Evolutionary conservation across 2,329 filamentous ascomycete genomes (phyloP).

Genomic region (Pseudogymnoascus sp.): DNA sequence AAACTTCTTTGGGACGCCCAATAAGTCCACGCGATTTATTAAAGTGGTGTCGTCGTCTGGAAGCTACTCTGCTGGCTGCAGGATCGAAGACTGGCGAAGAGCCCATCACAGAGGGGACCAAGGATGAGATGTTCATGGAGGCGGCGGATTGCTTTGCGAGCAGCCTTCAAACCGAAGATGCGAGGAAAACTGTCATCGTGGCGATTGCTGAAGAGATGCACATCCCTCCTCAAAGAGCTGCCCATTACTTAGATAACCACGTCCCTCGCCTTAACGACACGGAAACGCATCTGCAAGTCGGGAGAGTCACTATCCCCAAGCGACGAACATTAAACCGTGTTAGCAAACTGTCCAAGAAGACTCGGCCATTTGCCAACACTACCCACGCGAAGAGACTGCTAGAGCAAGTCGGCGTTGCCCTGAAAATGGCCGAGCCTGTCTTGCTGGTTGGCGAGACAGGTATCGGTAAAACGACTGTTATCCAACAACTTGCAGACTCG

Average conservation of each 20-base stretch:
- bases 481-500: slow-evolving; percentile 81
- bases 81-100: slow-evolving; percentile 60
- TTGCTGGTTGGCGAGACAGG: slow-evolving; percentile 97
- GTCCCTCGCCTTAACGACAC: slow-evolving; percentile 61
- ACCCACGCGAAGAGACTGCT: slow-evolving; percentile 74
- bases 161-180: slow-evolving; percentile 59
- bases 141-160: slow-evolving; percentile 87
- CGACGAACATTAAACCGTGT: slow-evolving; percentile 42
- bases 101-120: slow-evolving; percentile 60
- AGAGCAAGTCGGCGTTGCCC: slow-evolving; percentile 78
- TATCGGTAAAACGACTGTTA: slow-evolving; percentile 93
- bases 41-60: slow-evolving; percentile 80
- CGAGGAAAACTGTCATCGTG: slow-evolving; percentile 52
- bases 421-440: slow-evolving; percentile 78
- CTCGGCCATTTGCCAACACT: slow-evolving; percentile 77
- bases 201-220: slow-evolving; percentile 81
- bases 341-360: slow-evolving; percentile 42
- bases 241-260: slow-evolving; percentile 67
- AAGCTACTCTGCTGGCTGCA: slow-evolving; percentile 52
- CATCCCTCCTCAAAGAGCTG: slow-evolving; percentile 70
- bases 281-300: slow-evolving; percentile 51
- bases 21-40: slow-evolving; percentile 71
- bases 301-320: slow-evolving; percentile 52
- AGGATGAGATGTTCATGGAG: slow-evolving; percentile 86
- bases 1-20: slow-evolving; percentile 41